Conservation (phyloP, 1,284 basidiomycete species). For the Schizophyllum amplum region DNA sequence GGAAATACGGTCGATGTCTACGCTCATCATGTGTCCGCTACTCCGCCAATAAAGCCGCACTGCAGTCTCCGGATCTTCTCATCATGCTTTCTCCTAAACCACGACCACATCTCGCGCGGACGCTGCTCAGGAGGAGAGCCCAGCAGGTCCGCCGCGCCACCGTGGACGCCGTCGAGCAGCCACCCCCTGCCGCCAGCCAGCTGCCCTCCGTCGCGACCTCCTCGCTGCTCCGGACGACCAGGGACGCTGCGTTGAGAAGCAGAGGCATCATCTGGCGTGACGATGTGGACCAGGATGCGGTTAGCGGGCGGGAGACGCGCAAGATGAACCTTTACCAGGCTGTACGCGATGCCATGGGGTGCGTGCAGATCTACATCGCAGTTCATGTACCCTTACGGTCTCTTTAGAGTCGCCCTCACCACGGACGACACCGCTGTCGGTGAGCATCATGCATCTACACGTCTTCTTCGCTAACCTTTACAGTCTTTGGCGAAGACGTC, state of each 20-base stretch:
- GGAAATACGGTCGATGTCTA: no score
- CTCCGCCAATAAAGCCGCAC: neutral
- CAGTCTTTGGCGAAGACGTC: slow-evolving; percentile 89
- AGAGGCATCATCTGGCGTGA: slow-evolving; percentile 67
- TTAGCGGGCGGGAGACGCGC: slow-evolving; percentile 76
- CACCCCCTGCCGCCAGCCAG: slow-evolving; percentile 69
- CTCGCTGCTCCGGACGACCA: slow-evolving; percentile 47
- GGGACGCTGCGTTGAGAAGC: slow-evolving; percentile 64
- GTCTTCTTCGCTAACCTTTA: neutral
- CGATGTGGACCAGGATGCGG: slow-evolving; percentile 26
- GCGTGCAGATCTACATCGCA: slow-evolving; percentile 9
- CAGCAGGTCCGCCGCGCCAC: neutral
- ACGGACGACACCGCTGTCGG: slow-evolving; percentile 77
- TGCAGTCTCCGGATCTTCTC: neutral
- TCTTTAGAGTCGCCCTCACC: slow-evolving; percentile 64
- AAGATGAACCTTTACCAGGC: slow-evolving; percentile 92
- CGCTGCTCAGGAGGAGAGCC: neutral
- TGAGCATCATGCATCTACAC: neutral
- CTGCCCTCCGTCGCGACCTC: slow-evolving; percentile 63
- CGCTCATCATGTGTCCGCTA: neutral
- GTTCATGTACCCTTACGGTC: slow-evolving; percentile 2
- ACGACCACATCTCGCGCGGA: neutral
- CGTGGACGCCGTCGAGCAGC: slow-evolving; percentile 10
- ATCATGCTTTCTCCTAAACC: neutral
- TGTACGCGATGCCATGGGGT: slow-evolving; percentile 84